Evolutionary conservation across 805 yeast genomes (phyloP).

Genomic region (Candida dajiaensis): DNA sequence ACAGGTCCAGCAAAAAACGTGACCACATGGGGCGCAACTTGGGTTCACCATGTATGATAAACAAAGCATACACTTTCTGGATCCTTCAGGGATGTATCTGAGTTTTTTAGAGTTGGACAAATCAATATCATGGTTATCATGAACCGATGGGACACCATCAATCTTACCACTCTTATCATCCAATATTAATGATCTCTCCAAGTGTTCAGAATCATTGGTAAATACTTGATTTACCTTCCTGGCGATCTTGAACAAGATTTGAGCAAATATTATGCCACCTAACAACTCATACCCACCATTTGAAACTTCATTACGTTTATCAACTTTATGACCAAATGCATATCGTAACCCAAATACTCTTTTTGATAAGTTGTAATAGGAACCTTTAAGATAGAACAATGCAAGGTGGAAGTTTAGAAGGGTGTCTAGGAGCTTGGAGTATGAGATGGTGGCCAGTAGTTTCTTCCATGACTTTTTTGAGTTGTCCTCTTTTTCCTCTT

Average conservation of each 20-base stretch:
- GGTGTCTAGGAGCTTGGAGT: conserved; percentile 41
- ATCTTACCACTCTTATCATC: conserved; percentile 6
- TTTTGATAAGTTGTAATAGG: conserved; percentile 73
- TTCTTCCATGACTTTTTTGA: conserved; percentile 11
- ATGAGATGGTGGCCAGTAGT: conserved; percentile 27
- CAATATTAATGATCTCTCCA: conserved; percentile 1
- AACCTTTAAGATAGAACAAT: conserved; percentile 75
- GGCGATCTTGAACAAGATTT: conserved; percentile 38
- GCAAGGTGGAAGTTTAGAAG: conserved; percentile 70
- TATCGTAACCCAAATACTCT: conserved; percentile 77
- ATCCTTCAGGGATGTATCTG: conserved; percentile 62
- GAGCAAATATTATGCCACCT: conserved; percentile 56
- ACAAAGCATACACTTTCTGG: conserved; percentile 82
- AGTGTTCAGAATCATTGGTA: conserved; percentile 5
- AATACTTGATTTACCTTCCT: conserved; percentile 7
- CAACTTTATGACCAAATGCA: conserved; percentile 60
- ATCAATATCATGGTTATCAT: conserved; percentile 32
- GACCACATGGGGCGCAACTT: conserved; percentile 86
- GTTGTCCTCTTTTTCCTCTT: conserved; percentile 15
- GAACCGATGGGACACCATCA: conserved; percentile 6
- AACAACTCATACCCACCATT: conserved; percentile 68
- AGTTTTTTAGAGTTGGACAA: conserved; percentile 51
- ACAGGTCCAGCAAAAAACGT: conserved; percentile 89
- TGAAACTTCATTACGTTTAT: conserved; percentile 32
- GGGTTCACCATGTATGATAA: conserved; percentile 77